A percentile compares a stretch with the other conserved stretches of the same genome.
phyloP scores from a whole-genome alignment of 148 eudicot species.

The Vaccinium corymbosum region DNA sequence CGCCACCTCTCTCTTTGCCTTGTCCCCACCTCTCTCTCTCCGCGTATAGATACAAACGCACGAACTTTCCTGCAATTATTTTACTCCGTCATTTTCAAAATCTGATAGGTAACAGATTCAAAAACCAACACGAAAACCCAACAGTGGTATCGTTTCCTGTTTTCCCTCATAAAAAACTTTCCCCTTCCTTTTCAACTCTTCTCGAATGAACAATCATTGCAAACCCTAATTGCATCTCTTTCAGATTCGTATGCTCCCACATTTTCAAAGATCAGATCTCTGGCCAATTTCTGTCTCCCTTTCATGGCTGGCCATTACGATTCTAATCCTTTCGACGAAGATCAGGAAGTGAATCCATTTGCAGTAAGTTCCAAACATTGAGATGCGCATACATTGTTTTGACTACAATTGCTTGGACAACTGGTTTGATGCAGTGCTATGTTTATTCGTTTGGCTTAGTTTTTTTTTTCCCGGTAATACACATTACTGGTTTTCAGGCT shows the following conservation, averaged over 20 bases:
- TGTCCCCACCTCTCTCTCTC: too few relatives aligned
- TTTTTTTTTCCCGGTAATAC: background rate
- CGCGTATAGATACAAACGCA: too few relatives aligned
- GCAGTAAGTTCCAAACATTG: slow-evolving; percentile 33
- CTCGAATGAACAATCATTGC: background rate
- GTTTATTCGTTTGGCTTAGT: too few relatives aligned
- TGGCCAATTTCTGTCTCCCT: background rate
- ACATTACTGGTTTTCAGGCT: background rate
- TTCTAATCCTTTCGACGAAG: slow-evolving; percentile 54
- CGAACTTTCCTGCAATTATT: too few relatives aligned
- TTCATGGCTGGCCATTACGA: slow-evolving; percentile 42
- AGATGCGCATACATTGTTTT: background rate
- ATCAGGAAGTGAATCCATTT: slow-evolving; percentile 60
- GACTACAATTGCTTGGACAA: background rate
- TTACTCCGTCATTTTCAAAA: too few relatives aligned
- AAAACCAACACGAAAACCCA: background rate
- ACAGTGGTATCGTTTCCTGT: background rate
- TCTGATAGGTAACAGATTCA: too few relatives aligned
- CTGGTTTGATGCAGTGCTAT: background rate
- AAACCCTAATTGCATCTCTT: background rate
- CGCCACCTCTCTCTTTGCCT: too few relatives aligned
- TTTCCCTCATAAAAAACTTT: background rate
- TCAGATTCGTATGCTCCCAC: background rate
- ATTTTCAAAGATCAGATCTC: background rate
- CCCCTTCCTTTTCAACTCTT: background rate